A percentile compares a stretch with the other conserved stretches of the same genome.
Evolutionary conservation across 177 flowering plant genomes (phyloP).

Genomic region (Telopea speciosissima): DNA sequence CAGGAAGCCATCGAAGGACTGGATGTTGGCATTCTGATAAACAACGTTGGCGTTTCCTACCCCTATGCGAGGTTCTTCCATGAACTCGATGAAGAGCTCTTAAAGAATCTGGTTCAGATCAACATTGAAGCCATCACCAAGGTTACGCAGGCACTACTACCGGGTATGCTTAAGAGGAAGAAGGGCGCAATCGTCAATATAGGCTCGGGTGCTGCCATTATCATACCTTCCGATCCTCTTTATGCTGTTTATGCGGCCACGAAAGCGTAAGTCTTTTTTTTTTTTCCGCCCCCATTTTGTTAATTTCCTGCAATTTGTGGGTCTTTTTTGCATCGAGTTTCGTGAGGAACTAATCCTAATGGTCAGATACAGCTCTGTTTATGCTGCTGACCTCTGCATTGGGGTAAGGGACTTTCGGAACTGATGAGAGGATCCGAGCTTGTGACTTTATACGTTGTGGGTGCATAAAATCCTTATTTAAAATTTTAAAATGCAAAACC

Average conservation of each 20-base stretch:
- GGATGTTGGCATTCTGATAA: slow-evolving; percentile 76
- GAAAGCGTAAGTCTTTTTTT: slow-evolving; percentile 54
- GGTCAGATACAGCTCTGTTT: background rate
- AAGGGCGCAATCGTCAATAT: slow-evolving; percentile 80
- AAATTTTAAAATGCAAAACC: background rate
- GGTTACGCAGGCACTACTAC: slow-evolving; percentile 64
- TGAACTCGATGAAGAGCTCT: slow-evolving; percentile 56
- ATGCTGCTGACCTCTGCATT: slow-evolving; percentile 1
- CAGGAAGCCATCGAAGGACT: slow-evolving; percentile 47
- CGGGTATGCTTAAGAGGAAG: slow-evolving; percentile 66
- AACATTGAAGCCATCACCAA: slow-evolving; percentile 67
- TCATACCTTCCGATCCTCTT: slow-evolving; percentile 70
- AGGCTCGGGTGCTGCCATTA: slow-evolving; percentile 72
- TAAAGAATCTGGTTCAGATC: slow-evolving; percentile 52
- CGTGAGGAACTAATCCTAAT: background rate
- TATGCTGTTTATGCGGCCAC: slow-evolving; percentile 77
- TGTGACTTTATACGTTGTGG: background rate
- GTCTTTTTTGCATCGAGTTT: background rate
- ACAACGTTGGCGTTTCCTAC: slow-evolving; percentile 69
- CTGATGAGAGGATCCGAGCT: slow-evolving; percentile 3
- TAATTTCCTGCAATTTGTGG: background rate
- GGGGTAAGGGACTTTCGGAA: background rate
- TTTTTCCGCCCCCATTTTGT: background rate
- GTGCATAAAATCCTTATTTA: background rate
- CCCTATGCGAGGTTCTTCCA: slow-evolving; percentile 73